Evolutionary conservation across 169 alveolate species (phyloP).

Genomic region (Cryptosporidium viatorum): DNA sequence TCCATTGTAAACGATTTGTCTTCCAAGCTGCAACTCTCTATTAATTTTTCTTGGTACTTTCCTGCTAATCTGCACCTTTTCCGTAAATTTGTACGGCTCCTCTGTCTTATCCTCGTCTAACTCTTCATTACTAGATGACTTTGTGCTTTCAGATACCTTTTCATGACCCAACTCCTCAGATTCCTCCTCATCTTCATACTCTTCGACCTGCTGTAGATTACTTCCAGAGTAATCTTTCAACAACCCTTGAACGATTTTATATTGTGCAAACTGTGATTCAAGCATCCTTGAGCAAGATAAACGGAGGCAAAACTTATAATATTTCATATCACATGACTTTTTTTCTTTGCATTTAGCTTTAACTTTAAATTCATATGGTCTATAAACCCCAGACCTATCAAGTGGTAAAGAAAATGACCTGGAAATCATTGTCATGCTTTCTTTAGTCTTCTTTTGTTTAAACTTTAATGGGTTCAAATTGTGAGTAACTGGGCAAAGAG

Average conservation of each 20-base stretch:
- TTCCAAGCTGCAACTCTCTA: not conserved
- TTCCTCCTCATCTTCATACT: not conserved
- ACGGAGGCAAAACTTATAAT: constrained; percentile 44
- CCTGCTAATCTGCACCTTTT: constrained; percentile 1
- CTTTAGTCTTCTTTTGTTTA: not conserved
- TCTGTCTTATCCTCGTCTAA: not conserved
- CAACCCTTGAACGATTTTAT: constrained; percentile 20
- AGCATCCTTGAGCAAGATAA: constrained; percentile 59
- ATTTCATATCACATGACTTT: constrained; percentile 26
- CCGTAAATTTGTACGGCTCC: not conserved
- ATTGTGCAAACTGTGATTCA: constrained; percentile 48
- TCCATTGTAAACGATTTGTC: not conserved
- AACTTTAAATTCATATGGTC: constrained; percentile 55
- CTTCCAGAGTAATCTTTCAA: not conserved
- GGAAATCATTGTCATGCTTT: constrained; percentile 22
- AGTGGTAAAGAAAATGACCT: constrained; percentile 63
- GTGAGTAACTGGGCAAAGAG: constrained; percentile 54
- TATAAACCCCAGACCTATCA: constrained; percentile 51
- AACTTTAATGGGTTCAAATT: constrained; percentile 1
- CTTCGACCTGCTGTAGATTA: not conserved
- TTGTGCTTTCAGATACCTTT: not conserved
- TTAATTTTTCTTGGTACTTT: not conserved
- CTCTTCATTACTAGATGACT: not conserved
- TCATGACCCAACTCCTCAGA: not conserved
- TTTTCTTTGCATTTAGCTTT: constrained; percentile 23